A percentile compares a stretch with the other conserved stretches of the same genome.
Conservation (phyloP, 2,329 filamentous ascomycete species). For the Fusarium mangiferae region DNA sequence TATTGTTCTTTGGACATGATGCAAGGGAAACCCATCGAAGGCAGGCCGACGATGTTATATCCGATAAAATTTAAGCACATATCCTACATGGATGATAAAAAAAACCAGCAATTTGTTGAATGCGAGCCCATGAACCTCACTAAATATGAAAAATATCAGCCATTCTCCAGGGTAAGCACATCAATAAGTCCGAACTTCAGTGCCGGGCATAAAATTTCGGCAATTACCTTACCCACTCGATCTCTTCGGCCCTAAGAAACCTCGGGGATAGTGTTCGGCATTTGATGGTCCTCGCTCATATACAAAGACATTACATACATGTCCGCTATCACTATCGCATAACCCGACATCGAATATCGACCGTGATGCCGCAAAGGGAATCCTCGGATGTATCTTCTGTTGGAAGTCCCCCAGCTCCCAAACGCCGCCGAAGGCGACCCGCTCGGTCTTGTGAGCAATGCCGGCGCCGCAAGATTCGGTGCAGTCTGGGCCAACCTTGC, state of each 20-base stretch:
- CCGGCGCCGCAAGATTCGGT: conserved; percentile 41
- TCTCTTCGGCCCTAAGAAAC: conserved; percentile 6
- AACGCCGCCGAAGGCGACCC: conserved; percentile 40
- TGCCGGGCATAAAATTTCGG: conserved; percentile 23
- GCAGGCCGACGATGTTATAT: neutral
- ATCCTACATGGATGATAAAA: no score
- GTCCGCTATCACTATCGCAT: neutral
- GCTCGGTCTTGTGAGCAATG: conserved; percentile 43
- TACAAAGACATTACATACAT: conserved; percentile 6
- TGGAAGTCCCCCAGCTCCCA: conserved; percentile 16
- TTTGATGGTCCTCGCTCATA: conserved; percentile 17
- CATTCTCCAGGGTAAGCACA: conserved; percentile 62
- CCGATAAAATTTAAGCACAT: no score
- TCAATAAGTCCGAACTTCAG: conserved; percentile 26
- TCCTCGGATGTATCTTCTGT: conserved; percentile 6
- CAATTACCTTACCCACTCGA: no score
- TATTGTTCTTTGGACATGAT: neutral
- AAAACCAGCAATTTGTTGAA: neutral
- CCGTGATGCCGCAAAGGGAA: neutral
- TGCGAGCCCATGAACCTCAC: neutral
- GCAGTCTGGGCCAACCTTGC: conserved; percentile 38
- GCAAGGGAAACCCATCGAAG: neutral
- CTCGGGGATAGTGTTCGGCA: conserved; percentile 35
- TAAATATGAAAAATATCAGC: neutral
- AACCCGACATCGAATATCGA: neutral